Percentiles rank a stretch among this genome's conserved stretches.
Evolutionary conservation across 257 asterid species (phyloP).

Genomic region (Anisodus acutangulus): DNA sequence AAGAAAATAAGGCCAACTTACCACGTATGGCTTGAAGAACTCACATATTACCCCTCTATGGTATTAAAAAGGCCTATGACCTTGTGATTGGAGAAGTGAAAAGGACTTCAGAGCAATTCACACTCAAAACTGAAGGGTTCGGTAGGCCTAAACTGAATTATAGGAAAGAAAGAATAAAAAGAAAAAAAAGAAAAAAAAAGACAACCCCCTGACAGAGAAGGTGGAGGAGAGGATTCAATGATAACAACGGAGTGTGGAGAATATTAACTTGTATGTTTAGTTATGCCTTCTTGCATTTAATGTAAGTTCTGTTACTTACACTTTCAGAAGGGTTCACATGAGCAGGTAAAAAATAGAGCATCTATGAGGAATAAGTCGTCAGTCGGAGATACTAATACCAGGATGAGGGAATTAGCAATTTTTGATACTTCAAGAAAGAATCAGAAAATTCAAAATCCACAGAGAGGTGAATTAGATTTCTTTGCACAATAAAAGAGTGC

Average conservation of each 20-base stretch:
- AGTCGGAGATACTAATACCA: not conserved
- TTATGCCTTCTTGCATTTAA: not conserved
- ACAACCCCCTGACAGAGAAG: not conserved
- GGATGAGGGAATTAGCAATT: conserved; percentile 1
- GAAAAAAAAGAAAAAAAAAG: no score
- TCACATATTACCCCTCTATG: not conserved
- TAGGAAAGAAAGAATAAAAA: no score
- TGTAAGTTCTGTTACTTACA: not conserved
- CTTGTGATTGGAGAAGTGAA: not conserved
- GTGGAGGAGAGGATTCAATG: not conserved
- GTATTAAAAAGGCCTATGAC: not conserved
- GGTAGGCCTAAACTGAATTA: no score
- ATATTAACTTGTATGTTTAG: not conserved
- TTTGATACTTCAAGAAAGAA: not conserved
- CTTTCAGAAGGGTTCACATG: not conserved
- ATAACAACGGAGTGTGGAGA: not conserved
- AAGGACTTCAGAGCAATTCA: no score
- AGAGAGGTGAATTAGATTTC: not conserved
- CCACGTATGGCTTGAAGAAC: not conserved
- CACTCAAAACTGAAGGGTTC: no score
- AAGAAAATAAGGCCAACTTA: not conserved
- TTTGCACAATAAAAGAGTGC: not conserved
- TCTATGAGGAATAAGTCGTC: not conserved
- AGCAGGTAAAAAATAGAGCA: not conserved
- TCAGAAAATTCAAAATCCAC: conserved; percentile 14